phyloP scores from a whole-genome alignment of 176 grass and related monocot species.

The Elymus sibiricus region DNA sequence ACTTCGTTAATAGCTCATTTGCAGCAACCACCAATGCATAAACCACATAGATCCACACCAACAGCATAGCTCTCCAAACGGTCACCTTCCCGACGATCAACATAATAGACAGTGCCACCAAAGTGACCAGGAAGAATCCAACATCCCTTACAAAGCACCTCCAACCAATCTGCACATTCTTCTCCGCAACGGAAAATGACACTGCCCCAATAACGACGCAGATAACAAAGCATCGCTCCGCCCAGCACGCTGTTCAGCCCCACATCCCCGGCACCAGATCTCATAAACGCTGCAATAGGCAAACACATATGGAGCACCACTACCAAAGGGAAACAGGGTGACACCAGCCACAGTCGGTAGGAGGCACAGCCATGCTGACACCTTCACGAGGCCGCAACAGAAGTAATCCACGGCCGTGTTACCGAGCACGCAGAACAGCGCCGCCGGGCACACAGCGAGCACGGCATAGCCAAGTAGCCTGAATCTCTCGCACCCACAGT shows the following conservation, averaged over 20 bases:
- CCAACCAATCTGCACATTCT: slow-evolving; percentile 90
- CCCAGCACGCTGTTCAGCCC: slow-evolving; percentile 93
- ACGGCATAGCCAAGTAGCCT: slow-evolving; percentile 58
- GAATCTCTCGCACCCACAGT: slow-evolving; percentile 72
- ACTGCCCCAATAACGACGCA: slow-evolving; percentile 86
- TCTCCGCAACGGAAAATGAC: slow-evolving; percentile 69
- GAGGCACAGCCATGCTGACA: slow-evolving; percentile 65
- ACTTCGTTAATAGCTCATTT: slow-evolving; percentile 89
- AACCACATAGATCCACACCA: slow-evolving; percentile 78
- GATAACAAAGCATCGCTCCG: slow-evolving; percentile 91
- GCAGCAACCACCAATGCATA: slow-evolving; percentile 88
- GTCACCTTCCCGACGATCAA: slow-evolving; percentile 87
- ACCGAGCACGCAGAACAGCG: slow-evolving; percentile 87
- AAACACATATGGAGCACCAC: slow-evolving; percentile 95
- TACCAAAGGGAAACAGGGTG: slow-evolving; percentile 85
- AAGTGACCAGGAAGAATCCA: slow-evolving; percentile 77
- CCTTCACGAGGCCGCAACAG: slow-evolving; percentile 96
- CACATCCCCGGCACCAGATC: slow-evolving; percentile 73
- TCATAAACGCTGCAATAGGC: slow-evolving; percentile 82
- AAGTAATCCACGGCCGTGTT: slow-evolving; percentile 97
- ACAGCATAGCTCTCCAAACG: slow-evolving; percentile 75
- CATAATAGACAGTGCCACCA: slow-evolving; percentile 53
- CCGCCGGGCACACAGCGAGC: slow-evolving; percentile 63
- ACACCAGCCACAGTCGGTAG: slow-evolving; percentile 88
- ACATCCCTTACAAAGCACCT: slow-evolving; percentile 92